Evolutionary conservation across 305 asterid species (phyloP).

Genomic region (Fraxinus xanthoxyloides): DNA sequence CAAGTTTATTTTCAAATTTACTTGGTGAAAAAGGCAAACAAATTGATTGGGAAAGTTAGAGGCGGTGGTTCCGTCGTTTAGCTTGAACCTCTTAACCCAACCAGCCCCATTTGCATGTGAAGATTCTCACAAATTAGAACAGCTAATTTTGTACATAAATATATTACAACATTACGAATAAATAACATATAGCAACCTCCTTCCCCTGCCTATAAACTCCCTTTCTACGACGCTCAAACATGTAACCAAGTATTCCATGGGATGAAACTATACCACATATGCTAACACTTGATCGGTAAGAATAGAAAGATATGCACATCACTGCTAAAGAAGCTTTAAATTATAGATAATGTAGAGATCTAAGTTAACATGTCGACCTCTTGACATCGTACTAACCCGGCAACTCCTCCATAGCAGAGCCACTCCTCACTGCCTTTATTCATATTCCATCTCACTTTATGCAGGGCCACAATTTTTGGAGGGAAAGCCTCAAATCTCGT

Average conservation of each 20-base stretch:
- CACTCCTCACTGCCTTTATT: conserved; percentile 81
- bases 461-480: conserved; percentile 64
- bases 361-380: conserved; percentile 35
- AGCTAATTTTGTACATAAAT: no score
- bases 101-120: neutral
- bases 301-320: neutral
- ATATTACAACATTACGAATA: neutral
- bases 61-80: no score
- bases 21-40: no score
- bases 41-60: no score
- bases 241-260: neutral
- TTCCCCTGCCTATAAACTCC: neutral
- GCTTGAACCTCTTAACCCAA: no score
- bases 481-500: conserved; percentile 44
- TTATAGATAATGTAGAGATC: neutral
- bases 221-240: neutral
- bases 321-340: neutral
- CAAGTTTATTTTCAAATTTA: no score
- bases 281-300: neutral
- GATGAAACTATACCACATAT: neutral
- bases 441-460: conserved; percentile 78
- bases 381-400: conserved; percentile 79
- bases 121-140: no score
- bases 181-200: neutral
- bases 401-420: conserved; percentile 92